phyloP scores from a whole-genome alignment of 2,329 filamentous ascomycete species.

The Fusarium staphyleae region DNA sequence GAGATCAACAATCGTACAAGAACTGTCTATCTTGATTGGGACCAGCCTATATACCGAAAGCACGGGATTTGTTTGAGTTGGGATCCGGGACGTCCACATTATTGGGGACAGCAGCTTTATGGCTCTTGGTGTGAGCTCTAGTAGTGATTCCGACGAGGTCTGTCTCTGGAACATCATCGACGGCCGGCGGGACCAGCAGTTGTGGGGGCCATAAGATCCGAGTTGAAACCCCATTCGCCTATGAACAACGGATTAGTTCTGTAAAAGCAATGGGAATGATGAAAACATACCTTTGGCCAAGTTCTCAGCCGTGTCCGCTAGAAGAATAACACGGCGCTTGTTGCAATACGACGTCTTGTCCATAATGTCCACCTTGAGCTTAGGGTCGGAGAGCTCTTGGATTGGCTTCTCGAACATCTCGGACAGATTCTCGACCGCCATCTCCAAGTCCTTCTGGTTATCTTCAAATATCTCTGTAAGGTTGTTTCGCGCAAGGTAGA shows the following conservation, averaged over 20 bases:
- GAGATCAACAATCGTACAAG: slow-evolving; percentile 7
- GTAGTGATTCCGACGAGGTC: background rate
- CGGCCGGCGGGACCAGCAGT: slow-evolving; percentile 35
- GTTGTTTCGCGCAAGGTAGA: slow-evolving; percentile 96
- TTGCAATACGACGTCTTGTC: slow-evolving; percentile 98
- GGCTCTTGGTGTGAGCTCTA: background rate
- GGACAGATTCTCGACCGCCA: slow-evolving; percentile 96
- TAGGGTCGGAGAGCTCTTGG: slow-evolving; percentile 81
- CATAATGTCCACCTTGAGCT: slow-evolving; percentile 97
- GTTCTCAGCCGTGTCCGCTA: slow-evolving; percentile 93
- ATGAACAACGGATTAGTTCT: slow-evolving; percentile 39
- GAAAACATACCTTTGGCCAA: slow-evolving; percentile 75
- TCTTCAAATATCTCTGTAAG: slow-evolving; percentile 97
- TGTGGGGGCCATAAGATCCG: slow-evolving; percentile 34
- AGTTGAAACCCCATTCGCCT: slow-evolving; percentile 58
- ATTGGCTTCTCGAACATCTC: slow-evolving; percentile 99
- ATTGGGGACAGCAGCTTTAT: background rate
- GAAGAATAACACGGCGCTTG: slow-evolving; percentile 84
- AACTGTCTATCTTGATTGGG: slow-evolving; percentile 3
- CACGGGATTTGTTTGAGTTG: background rate
- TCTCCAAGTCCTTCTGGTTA: slow-evolving; percentile 96
- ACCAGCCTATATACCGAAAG: slow-evolving; percentile 3
- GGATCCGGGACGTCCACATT: background rate
- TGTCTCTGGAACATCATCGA: slow-evolving; percentile 19
- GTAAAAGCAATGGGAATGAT: too few relatives aligned